Base-by-base conservation (phyloP, 176 grass and related monocot genomes). In the Dendrocalamus sinicus region DNA sequence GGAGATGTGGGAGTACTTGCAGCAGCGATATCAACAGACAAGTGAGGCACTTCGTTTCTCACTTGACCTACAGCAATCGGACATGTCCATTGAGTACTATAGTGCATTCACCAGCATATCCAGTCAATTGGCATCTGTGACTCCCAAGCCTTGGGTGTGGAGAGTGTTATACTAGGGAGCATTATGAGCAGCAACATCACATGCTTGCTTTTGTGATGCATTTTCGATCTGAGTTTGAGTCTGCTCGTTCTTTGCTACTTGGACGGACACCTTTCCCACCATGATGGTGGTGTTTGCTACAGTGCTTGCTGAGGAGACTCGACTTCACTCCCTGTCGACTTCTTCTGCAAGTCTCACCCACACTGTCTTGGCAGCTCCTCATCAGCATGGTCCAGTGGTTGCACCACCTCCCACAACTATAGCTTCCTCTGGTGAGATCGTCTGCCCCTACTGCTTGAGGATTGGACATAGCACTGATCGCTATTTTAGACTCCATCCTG, bases 31-130 rank as follows among this genome's bases (percentile, higher is more conserved):
- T 17, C 15, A 53, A 0, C 1, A 17, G 1, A 53, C 15, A 0
- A 7, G 1, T 53, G 5, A 17, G 15, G 51, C 51, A 17, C 51
- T 50, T 50, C 5, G 51, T 53, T 53, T 53, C 51, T 53, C 0
- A 13, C 51, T 2, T 2, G 12, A 10, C 15, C 54, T 22, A 57
- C 19, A 0, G 2, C 0, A 20, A 7, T 3, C 0, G 0, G 17
- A 57, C 7, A 57, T 57, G 54, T 57, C 54, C 19, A 57, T 22
- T 15, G 50, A 57, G 54, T 57, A 57, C 19, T 57, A 57, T 20
- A 57, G 19, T 57, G 19, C 54, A 6, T 57, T 57, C 54, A 9
- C 54, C 1, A 57, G 2, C 19, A 9, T 57, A 20, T 57, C 54
- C 0, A 9, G 51, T 57, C 54, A 9, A 7, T 20, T 57, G 19